A percentile compares a stretch with the other conserved stretches of the same genome.
Evolutionary conservation across 2,329 filamentous ascomycete genomes (phyloP).

Genomic region (Ophioceras dolichostomum): DNA sequence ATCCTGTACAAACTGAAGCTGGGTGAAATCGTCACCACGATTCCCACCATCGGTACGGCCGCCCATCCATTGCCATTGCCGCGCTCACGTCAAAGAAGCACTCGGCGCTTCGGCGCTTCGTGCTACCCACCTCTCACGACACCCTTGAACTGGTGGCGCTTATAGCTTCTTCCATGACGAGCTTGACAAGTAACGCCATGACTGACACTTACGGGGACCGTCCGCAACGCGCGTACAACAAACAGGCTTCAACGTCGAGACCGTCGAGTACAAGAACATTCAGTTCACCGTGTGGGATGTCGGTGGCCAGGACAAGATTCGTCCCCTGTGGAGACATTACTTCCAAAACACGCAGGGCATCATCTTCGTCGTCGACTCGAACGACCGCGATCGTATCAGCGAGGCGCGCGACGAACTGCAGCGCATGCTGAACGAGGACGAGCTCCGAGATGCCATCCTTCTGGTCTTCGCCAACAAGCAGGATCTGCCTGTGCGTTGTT

Average conservation of each 20-base stretch:
- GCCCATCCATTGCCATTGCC: no score
- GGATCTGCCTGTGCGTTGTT: conserved; percentile 83
- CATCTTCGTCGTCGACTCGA: conserved; percentile 99
- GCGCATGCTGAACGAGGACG: conserved; percentile 97
- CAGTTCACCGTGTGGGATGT: conserved; percentile 99
- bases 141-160: no score
- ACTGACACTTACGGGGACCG: no score
- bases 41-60: conserved; percentile 87
- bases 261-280: conserved; percentile 99
- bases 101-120: no score
- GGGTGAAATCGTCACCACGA: conserved; percentile 97
- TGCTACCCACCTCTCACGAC: no score
- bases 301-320: conserved; percentile 99
- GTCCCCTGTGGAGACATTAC: conserved; percentile 98
- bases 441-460: conserved; percentile 93
- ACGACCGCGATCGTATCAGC: conserved; percentile 95
- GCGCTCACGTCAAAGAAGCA: no score
- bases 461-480: conserved; percentile 99
- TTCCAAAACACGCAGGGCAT: conserved; percentile 99
- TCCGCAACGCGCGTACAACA: no score
- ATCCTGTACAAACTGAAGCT: conserved; percentile 99
- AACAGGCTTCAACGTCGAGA: conserved; percentile 98
- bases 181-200: no score
- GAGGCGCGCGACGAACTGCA: conserved; percentile 95
- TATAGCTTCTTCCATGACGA: no score